Conservation (phyloP, 2,329 filamentous ascomycete genomes). For the Claviceps africana region DNA sequence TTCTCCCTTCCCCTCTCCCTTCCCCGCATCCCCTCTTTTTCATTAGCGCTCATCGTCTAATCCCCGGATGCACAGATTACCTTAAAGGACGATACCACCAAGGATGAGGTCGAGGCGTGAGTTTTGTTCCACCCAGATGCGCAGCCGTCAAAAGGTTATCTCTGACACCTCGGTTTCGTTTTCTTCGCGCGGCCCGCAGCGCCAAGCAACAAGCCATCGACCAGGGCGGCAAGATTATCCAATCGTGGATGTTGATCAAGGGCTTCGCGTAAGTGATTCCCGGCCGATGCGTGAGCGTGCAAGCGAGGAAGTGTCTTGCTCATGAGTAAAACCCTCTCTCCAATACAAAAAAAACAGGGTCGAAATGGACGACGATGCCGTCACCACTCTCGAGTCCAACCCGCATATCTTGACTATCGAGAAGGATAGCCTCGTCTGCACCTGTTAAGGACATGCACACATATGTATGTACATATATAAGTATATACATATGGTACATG, state of each 20-base stretch:
- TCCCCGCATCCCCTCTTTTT: no score
- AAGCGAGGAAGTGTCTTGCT: not conserved
- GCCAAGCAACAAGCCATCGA: slow-evolving; percentile 62
- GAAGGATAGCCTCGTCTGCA: slow-evolving; percentile 54
- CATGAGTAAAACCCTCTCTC: not conserved
- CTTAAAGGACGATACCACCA: slow-evolving; percentile 55
- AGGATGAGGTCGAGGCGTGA: slow-evolving; percentile 54
- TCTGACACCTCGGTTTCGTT: not conserved
- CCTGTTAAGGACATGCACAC: slow-evolving; percentile 38
- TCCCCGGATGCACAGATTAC: slow-evolving; percentile 46
- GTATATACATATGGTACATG: no score
- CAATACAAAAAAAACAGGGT: slow-evolving; percentile 40
- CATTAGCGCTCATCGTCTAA: no score
- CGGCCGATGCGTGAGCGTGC: not conserved
- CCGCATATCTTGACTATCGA: slow-evolving; percentile 66
- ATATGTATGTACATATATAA: no score
- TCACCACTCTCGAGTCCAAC: slow-evolving; percentile 52
- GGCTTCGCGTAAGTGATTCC: slow-evolving; percentile 65
- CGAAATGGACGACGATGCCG: slow-evolving; percentile 51
- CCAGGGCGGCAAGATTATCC: slow-evolving; percentile 70
- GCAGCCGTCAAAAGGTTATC: not conserved
- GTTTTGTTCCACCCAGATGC: slow-evolving; percentile 11
- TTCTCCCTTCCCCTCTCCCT: no score
- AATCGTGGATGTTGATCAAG: slow-evolving; percentile 80
- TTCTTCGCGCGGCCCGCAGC: slow-evolving; percentile 24